These are phyloP conservation scores for Borovskyia barvae DNA, from an alignment of 208 protist species.

Conservation along the genomic window DNA sequence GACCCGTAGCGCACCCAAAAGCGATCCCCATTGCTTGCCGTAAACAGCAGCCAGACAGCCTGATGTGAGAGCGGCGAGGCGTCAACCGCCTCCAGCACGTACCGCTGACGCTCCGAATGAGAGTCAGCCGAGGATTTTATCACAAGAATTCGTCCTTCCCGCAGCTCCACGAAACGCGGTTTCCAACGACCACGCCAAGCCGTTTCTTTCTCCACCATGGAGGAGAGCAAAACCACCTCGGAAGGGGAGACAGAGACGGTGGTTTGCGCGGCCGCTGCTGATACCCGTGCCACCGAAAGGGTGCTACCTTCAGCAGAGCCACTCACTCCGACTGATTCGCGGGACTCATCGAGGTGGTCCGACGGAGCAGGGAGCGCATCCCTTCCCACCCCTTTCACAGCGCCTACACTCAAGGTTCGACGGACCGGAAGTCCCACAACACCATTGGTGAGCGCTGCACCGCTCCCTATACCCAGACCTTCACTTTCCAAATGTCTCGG, in stretches of 20 bases:
- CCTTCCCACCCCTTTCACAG: neutral
- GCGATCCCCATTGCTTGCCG: constrained; percentile 48
- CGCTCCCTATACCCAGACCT: neutral
- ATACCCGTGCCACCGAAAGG: constrained; percentile 14
- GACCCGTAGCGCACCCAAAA: constrained; percentile 70
- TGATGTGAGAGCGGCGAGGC: constrained; percentile 15
- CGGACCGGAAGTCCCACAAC: no score
- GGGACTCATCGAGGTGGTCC: neutral
- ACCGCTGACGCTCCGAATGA: constrained; percentile 37
- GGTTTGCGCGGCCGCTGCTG: neutral
- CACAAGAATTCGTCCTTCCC: constrained; percentile 45
- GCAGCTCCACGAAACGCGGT: constrained; percentile 54
- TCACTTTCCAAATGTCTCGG: constrained; percentile 1
- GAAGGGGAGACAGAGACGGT: neutral
- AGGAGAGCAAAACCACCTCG: constrained; percentile 25
- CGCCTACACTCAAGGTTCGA: no score
- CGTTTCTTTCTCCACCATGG: constrained; percentile 57
- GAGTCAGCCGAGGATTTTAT: constrained; percentile 33
- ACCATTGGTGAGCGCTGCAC: neutral
- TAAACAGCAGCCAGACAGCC: constrained; percentile 46
- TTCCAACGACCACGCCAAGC: constrained; percentile 67
- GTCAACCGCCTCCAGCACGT: constrained; percentile 52
- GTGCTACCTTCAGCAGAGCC: constrained; percentile 1
- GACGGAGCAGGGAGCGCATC: no score
- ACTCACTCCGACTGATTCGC: neutral